A percentile compares a stretch with the other conserved stretches of the same genome.
Conservation (phyloP, 441 rosid genomes). For the Populus hybrid region DNA sequence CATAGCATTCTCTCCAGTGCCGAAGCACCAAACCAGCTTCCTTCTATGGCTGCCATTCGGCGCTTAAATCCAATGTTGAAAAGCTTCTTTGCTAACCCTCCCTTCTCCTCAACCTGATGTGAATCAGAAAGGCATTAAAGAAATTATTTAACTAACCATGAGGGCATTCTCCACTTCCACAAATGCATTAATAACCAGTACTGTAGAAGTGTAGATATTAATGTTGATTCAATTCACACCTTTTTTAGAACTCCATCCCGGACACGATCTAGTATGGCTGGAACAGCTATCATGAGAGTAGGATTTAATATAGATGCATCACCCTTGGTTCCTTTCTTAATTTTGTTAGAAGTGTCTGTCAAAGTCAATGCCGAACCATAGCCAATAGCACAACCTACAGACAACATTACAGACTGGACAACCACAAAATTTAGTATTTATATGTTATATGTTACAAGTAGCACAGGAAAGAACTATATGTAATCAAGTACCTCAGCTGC, state of each 20-base stretch:
- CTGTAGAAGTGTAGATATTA: not conserved
- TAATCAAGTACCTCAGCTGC: conserved; percentile 71
- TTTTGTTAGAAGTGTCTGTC: conserved; percentile 78
- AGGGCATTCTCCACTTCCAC: conserved; percentile 5
- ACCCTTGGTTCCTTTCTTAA: conserved; percentile 90
- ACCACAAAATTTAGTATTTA: conserved; percentile 24
- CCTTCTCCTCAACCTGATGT: conserved; percentile 73
- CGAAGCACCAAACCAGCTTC: conserved; percentile 98
- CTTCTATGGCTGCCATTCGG: conserved; percentile 68
- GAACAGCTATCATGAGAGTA: conserved; percentile 88
- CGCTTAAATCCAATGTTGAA: conserved; percentile 72
- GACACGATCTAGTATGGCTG: conserved; percentile 85
- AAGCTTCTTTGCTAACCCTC: conserved; percentile 65
- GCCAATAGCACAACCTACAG: conserved; percentile 79
- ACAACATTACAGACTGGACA: conserved; percentile 59
- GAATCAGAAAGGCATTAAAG: conserved; percentile 9
- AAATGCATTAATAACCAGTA: not conserved
- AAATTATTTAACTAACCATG: not conserved
- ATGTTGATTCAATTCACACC: conserved; percentile 30
- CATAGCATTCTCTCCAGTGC: conserved; percentile 73
- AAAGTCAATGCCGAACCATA: conserved; percentile 85
- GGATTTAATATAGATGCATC: conserved; percentile 82
- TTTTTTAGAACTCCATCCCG: conserved; percentile 81
- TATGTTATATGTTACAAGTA: conserved; percentile 5
- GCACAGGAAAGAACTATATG: conserved; percentile 16